Conservation (phyloP, 108 stramenopile genomes). For the Cyclotella distinguenda region DNA sequence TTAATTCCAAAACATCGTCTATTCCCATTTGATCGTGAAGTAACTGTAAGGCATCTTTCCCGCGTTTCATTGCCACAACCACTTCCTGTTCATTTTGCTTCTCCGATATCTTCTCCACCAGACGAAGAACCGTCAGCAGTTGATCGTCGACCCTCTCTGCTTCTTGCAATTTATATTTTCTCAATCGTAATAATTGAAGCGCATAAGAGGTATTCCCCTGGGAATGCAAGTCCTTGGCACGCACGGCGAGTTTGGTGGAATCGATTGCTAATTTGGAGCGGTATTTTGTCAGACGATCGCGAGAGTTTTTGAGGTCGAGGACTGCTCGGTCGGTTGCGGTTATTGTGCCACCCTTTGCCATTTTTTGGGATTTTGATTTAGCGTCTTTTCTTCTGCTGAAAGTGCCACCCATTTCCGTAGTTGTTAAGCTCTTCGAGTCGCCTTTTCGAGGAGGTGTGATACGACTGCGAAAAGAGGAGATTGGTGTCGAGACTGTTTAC, state of each 20-base stretch:
- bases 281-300: conserved; percentile 78
- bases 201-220: conserved; percentile 65
- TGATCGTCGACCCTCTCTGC: conserved; percentile 72
- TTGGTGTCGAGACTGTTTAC: too few species aligned
- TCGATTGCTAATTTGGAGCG: conserved; percentile 67
- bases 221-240: conserved; percentile 68
- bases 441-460: too few species aligned
- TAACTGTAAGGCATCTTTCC: conserved; percentile 85
- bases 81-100: conserved; percentile 81
- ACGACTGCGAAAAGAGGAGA: too few species aligned
- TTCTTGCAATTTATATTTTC: conserved; percentile 76
- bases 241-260: conserved; percentile 54
- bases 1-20: conserved; percentile 88
- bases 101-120: conserved; percentile 86
- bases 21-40: conserved; percentile 86
- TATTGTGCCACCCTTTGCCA: conserved; percentile 38
- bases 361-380: conserved; percentile 11
- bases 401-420: conserved; percentile 29
- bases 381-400: conserved; percentile 14
- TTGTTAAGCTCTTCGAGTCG: background rate
- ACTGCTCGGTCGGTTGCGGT: conserved; percentile 79
- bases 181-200: conserved; percentile 68
- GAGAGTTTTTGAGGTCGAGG: conserved; percentile 88
- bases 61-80: conserved; percentile 64
- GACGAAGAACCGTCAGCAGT: conserved; percentile 74